Conservation (phyloP, 106 monocot genomes). For the Ottelia alismoides region DNA sequence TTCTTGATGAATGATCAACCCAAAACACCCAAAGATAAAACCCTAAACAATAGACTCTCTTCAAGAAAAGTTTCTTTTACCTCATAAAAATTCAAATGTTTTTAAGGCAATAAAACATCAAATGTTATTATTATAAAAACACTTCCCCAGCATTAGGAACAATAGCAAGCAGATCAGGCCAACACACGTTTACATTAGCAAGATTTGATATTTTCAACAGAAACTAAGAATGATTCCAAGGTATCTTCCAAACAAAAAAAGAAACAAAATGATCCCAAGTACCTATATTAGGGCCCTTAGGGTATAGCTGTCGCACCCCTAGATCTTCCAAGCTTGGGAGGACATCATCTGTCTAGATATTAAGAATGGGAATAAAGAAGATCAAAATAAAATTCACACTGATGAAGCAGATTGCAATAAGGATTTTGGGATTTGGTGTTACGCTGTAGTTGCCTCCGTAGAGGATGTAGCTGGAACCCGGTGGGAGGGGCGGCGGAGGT, state of each 20-base stretch:
- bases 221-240: too few species aligned
- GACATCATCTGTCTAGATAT: slow-evolving; percentile 67
- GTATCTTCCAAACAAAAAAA: slow-evolving; percentile 2
- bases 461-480: slow-evolving; percentile 45
- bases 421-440: background rate
- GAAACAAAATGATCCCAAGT: background rate
- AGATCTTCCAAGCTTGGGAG: slow-evolving; percentile 94
- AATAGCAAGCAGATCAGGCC: too few species aligned
- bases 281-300: slow-evolving; percentile 79
- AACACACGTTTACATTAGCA: too few species aligned
- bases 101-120: too few species aligned
- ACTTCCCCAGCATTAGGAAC: too few species aligned
- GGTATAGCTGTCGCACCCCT: slow-evolving; percentile 91
- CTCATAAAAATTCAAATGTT: too few species aligned
- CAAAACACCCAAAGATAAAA: too few species aligned
- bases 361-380: background rate
- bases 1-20: too few species aligned
- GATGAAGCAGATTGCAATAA: background rate
- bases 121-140: too few species aligned
- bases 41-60: too few species aligned
- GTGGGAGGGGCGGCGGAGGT: slow-evolving; percentile 58
- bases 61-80: too few species aligned
- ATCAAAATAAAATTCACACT: background rate
- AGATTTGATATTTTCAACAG: too few species aligned
- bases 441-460: slow-evolving; percentile 84